These are phyloP conservation scores for Tricharina praecox DNA, from an alignment of 495 filamentous ascomycete genomes.

Conservation along the genomic window DNA sequence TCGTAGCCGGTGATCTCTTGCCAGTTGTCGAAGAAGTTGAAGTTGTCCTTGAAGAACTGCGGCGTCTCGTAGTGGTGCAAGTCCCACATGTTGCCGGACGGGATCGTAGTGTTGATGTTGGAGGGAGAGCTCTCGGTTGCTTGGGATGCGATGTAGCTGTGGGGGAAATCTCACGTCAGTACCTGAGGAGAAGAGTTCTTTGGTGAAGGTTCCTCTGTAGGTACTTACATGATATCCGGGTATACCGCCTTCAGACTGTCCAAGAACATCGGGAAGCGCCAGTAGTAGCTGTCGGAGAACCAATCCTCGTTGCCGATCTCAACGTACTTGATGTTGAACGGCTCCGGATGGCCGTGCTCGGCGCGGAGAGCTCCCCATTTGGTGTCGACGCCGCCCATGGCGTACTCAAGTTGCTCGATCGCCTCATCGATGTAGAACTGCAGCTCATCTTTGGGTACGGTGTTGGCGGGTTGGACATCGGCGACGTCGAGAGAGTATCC, in stretches of 20 bases:
- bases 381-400: slow-evolving; percentile 38
- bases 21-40: slow-evolving; percentile 40
- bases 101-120: slow-evolving; percentile 21
- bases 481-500: slow-evolving; percentile 45
- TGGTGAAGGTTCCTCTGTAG: no score
- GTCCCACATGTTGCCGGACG: slow-evolving; percentile 30
- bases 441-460: slow-evolving; percentile 30
- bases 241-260: slow-evolving; percentile 40
- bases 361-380: slow-evolving; percentile 42
- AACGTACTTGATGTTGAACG: slow-evolving; percentile 42
- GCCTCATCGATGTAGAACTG: slow-evolving; percentile 40
- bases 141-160: slow-evolving; percentile 36
- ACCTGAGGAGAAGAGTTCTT: no score
- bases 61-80: slow-evolving; percentile 35
- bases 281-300: slow-evolving; percentile 39
- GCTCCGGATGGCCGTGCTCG: slow-evolving; percentile 38
- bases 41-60: slow-evolving; percentile 35
- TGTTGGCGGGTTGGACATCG: slow-evolving; percentile 19
- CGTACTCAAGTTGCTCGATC: slow-evolving; percentile 51
- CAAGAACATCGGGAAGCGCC: slow-evolving; percentile 41
- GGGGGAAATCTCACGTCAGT: no score
- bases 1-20: slow-evolving; percentile 25
- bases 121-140: slow-evolving; percentile 29
- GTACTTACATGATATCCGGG: slow-evolving; percentile 37
- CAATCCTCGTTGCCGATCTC: slow-evolving; percentile 55